Evolutionary conservation across 768 basidiomycete genomes (phyloP), one percentile per base, ranked within the genome.

Genomic region (Naganishia antarctica): DNA sequence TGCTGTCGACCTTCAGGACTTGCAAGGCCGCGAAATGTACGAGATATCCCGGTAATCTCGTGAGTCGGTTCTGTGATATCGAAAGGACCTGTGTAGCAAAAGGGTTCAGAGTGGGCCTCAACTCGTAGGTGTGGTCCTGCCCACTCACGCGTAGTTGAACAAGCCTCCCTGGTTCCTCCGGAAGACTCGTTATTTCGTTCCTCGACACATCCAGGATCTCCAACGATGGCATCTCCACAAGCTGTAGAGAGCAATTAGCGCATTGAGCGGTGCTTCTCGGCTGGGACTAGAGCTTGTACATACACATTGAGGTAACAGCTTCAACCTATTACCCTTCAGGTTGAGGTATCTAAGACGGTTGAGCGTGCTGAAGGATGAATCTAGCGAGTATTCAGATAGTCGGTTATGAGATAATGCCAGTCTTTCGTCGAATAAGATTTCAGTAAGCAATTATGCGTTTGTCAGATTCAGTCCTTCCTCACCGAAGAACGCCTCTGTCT

Each of bases 131-230:
- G 3, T 18, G 34, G 26, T 7, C 31, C 58, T 25, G 37, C 5
- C n/a, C 1, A 74, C 82, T 25, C 74, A 89, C 90, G 68, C 85
- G 83, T 66, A 99, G 85, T 64, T 87, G 83, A 53, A 83, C 77
- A 43, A 99, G 82, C 6, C 85, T 83, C 6, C 92, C 92, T 18
- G 92, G 88, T 66, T 86, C 82, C 4, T 83, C 78, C 12, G 96
- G 96, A 23, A 98, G 80, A 51, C 81, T 80, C 74, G 83, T 86
- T 70, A 99, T 84, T 78, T 87, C 90, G 80, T 99, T 99, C 69
- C 89, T 86, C 68, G 90, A 92, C 45, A 99, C 83, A 76, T 99
- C 96, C 68, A 99, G 80, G 64, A 92, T 94, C 78, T 99, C 94
- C 61, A 99, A 82, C 6, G 87, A 87, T 3, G 87, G 85, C 80